phyloP scores from a whole-genome alignment of 176 grass and related monocot species.

The Zoysia pacifica region DNA sequence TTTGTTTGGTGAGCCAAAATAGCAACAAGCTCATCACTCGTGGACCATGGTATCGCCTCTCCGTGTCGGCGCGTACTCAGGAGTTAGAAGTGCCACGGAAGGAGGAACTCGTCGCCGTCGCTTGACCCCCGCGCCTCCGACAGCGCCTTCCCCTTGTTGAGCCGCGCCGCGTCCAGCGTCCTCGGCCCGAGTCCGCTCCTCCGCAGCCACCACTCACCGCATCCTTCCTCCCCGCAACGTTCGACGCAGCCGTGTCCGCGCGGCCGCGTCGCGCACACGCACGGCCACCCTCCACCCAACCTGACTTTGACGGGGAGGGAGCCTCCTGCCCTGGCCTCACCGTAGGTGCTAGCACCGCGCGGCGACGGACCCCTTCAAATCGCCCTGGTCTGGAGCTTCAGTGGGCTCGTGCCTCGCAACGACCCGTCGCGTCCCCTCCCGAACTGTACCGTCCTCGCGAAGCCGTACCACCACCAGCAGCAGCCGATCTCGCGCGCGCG shows the following conservation, averaged over 20 bases:
- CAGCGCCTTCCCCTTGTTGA: constrained; percentile 25
- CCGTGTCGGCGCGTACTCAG: neutral
- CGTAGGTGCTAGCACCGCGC: constrained; percentile 36
- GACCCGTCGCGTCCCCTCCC: neutral
- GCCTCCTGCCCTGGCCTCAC: constrained; percentile 16
- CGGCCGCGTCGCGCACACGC: neutral
- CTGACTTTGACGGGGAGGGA: neutral
- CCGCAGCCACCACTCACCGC: constrained; percentile 21
- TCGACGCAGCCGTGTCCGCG: no score
- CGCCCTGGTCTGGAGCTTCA: constrained; percentile 14
- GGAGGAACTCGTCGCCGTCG: constrained; percentile 7
- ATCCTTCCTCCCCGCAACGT: neutral
- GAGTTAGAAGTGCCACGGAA: neutral
- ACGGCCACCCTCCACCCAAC: neutral
- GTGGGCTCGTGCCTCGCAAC: constrained; percentile 12
- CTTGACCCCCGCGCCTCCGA: neutral
- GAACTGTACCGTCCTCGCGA: neutral
- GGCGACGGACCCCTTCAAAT: constrained; percentile 47
- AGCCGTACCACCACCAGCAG: neutral
- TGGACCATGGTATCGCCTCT: neutral
- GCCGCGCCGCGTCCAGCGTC: constrained; percentile 18
- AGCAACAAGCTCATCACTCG: neutral
- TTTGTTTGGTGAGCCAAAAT: no score
- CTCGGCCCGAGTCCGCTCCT: constrained; percentile 20
- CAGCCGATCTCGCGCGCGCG: constrained; percentile 29